These are phyloP conservation scores for Amorphotheca resinae DNA, from an alignment of 495 filamentous ascomycete genomes.

Conservation along the genomic window DNA sequence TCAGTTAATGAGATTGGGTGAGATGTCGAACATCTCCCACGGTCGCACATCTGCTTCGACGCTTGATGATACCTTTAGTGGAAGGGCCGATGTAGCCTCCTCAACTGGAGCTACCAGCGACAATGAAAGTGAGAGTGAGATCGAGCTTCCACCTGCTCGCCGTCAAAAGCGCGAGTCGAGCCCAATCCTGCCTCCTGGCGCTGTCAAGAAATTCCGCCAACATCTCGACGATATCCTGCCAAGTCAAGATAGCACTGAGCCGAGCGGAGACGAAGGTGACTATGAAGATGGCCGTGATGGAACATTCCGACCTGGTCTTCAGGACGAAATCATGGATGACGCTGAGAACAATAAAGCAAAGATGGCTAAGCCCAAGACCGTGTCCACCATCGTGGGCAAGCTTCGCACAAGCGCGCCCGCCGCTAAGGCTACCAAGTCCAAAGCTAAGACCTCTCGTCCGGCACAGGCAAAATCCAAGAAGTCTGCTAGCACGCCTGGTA, in stretches of 20 bases:
- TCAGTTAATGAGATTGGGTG: constrained; percentile 90
- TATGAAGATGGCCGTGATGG: constrained; percentile 36
- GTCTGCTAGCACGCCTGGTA: constrained; percentile 21
- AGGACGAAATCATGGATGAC: constrained; percentile 20
- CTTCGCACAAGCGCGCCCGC: constrained; percentile 20
- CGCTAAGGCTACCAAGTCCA: constrained; percentile 32
- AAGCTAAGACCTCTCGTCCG: constrained; percentile 31
- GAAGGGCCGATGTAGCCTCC: constrained; percentile 72
- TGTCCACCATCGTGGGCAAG: constrained; percentile 13
- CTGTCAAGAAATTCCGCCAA: constrained; percentile 39
- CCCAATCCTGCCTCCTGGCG: constrained; percentile 37
- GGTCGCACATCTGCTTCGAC: constrained; percentile 90
- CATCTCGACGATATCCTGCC: constrained; percentile 49
- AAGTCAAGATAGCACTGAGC: constrained; percentile 57
- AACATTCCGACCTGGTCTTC: constrained; percentile 13
- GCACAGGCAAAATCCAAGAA: constrained; percentile 45
- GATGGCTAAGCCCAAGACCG: constrained; percentile 18
- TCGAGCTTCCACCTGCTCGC: constrained; percentile 49
- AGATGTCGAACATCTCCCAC: constrained; percentile 77
- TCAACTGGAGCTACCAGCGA: constrained; percentile 74
- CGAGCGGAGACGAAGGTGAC: constrained; percentile 59
- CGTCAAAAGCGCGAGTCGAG: constrained; percentile 49
- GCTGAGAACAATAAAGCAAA: constrained; percentile 27
- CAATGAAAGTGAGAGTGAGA: constrained; percentile 64
- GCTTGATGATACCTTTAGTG: constrained; percentile 81